phyloP scores from a whole-genome alignment of 2,329 filamentous ascomycete genomes.

The Teratosphaeria nubilosa region DNA sequence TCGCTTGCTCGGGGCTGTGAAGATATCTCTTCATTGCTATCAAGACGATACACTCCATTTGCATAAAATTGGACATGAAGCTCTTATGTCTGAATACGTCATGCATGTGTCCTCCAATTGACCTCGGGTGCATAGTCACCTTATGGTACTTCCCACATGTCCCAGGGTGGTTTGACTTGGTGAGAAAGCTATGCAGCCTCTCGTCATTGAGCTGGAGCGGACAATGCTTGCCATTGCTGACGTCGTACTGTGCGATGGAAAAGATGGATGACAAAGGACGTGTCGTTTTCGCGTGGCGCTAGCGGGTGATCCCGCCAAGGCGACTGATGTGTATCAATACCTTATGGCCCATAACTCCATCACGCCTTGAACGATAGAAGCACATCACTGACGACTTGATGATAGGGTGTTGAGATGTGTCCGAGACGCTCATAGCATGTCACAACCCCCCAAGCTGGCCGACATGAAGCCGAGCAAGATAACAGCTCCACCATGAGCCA shows the following conservation, averaged over 20 bases:
- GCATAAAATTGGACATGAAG: neutral
- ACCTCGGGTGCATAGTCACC: neutral
- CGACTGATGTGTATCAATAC: too few relatives aligned
- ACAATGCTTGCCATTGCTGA: neutral
- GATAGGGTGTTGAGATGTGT: neutral
- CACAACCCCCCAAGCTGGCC: neutral
- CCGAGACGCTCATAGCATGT: constrained; percentile 4
- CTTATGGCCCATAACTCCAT: too few relatives aligned
- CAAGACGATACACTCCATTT: neutral
- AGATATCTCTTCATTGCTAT: neutral
- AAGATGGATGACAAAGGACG: neutral
- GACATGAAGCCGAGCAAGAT: neutral
- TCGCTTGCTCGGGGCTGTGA: neutral
- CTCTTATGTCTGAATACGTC: neutral
- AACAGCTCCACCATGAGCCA: constrained; percentile 4
- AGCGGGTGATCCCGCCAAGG: neutral
- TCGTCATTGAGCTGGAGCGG: neutral
- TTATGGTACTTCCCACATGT: too few relatives aligned
- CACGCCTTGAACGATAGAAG: too few relatives aligned
- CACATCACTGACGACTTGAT: too few relatives aligned
- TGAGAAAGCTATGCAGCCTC: neutral
- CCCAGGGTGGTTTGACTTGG: neutral
- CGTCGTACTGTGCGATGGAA: neutral
- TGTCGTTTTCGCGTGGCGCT: neutral
- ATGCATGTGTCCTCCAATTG: neutral